These are phyloP conservation scores for Fusarium temperatum DNA, from an alignment of 2,329 filamentous ascomycete species.

Conservation along the genomic window DNA sequence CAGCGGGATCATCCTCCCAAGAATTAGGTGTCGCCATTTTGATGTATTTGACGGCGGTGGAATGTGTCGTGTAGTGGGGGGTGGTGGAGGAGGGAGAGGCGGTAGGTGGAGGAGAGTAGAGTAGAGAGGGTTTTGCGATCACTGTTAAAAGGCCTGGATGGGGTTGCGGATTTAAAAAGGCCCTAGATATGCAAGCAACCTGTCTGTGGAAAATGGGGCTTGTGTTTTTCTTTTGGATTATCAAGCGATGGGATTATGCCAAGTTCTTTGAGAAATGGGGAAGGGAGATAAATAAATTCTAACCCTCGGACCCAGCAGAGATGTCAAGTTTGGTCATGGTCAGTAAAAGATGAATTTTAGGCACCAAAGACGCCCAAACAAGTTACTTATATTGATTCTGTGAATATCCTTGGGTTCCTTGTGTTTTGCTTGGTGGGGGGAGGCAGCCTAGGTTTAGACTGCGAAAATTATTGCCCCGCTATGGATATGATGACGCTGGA, in stretches of 20 bases:
- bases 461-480: constrained; percentile 55
- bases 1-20: constrained; percentile 89
- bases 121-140: constrained; percentile 28
- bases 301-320: neutral
- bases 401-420: constrained; percentile 22
- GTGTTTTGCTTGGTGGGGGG: constrained; percentile 37
- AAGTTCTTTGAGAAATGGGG: constrained; percentile 1
- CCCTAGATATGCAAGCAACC: constrained; percentile 34
- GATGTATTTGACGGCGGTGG: constrained; percentile 21
- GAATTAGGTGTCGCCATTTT: constrained; percentile 91
- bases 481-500: constrained; percentile 45
- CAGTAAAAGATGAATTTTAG: constrained; percentile 25
- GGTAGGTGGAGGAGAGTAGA: neutral
- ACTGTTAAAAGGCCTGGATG: constrained; percentile 36
- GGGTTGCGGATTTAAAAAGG: constrained; percentile 38
- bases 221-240: constrained; percentile 1
- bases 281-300: neutral
- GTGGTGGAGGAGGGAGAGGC: neutral
- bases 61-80: constrained; percentile 14
- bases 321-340: neutral
- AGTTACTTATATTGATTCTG: constrained; percentile 28
- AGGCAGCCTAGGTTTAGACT: constrained; percentile 39
- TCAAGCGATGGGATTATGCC: neutral
- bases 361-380: constrained; percentile 42
- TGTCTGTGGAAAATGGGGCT: constrained; percentile 31